Evolutionary conservation across 768 basidiomycete species (phyloP).

Genomic region (Boletellus ananiceps): DNA sequence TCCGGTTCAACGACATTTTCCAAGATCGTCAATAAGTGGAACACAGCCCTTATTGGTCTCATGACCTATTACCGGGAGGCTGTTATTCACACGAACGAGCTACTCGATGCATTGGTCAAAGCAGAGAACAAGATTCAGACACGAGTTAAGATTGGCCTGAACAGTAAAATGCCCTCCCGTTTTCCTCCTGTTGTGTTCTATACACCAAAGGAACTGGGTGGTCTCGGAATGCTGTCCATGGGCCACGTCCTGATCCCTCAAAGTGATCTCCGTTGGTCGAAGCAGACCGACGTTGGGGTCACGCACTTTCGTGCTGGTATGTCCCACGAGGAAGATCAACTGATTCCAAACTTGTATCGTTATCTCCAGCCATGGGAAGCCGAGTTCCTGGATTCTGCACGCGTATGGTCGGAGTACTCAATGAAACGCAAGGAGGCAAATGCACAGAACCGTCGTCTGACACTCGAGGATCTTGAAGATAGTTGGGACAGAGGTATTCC

Average conservation of each 20-base stretch:
- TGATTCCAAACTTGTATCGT: conserved; percentile 96
- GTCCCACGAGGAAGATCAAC: conserved; percentile 91
- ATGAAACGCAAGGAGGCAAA: conserved; percentile 99
- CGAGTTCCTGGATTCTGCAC: conserved; percentile 95
- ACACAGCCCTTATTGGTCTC: conserved; percentile 89
- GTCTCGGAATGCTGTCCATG: conserved; percentile 99
- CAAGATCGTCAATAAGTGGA: conserved; percentile 99
- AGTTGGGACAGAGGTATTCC: conserved; percentile 99
- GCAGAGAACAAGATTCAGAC: conserved; percentile 99
- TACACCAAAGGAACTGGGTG: conserved; percentile 96
- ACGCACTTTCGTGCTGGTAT: conserved; percentile 99
- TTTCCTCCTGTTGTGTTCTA: conserved; percentile 97
- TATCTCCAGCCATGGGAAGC: conserved; percentile 98
- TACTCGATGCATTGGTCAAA: conserved; percentile 94
- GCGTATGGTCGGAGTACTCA: conserved; percentile 99
- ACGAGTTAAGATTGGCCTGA: conserved; percentile 98
- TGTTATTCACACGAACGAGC: conserved; percentile 94
- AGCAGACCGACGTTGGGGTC: conserved; percentile 95
- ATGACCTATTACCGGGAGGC: conserved; percentile 99
- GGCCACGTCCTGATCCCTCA: conserved; percentile 98
- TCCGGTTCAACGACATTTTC: conserved; percentile 98
- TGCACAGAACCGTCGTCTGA: conserved; percentile 94
- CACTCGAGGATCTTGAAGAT: conserved; percentile 96
- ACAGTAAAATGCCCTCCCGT: conserved; percentile 99
- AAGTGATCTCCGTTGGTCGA: conserved; percentile 95